Evolutionary conservation across 2,329 filamentous ascomycete species (phyloP).

Genomic region (Fusarium nygamai): DNA sequence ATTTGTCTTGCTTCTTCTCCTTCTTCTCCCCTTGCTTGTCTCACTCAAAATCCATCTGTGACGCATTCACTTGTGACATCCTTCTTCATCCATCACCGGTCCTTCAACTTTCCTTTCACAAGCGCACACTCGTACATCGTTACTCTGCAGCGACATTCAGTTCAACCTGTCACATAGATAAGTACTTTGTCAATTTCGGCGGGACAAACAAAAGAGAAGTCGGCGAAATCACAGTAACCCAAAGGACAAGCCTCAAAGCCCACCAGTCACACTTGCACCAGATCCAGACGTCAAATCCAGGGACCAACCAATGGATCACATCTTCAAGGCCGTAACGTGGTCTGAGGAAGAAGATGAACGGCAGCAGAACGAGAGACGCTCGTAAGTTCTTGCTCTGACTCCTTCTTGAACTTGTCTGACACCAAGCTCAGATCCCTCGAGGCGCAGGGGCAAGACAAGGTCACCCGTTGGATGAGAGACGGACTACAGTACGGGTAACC

Average conservation of each 20-base stretch:
- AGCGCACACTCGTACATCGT: neutral
- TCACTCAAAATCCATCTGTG: conserved; percentile 8
- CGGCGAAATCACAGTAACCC: neutral
- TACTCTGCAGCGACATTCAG: neutral
- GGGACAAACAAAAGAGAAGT: neutral
- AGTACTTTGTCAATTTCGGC: neutral
- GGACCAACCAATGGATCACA: conserved; percentile 6
- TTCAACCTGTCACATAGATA: neutral
- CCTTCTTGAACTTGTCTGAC: neutral
- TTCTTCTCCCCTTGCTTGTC: neutral
- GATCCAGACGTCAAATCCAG: neutral
- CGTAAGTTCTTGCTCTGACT: neutral
- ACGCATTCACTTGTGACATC: conserved; percentile 3
- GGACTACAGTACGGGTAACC: conserved; percentile 27
- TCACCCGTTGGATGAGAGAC: conserved; percentile 32
- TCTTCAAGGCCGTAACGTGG: conserved; percentile 16
- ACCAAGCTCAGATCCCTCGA: conserved; percentile 5
- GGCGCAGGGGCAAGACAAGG: conserved; percentile 20
- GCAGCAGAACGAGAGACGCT: neutral
- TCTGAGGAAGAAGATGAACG: conserved; percentile 2
- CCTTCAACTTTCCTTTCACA: neutral
- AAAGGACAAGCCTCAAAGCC: neutral
- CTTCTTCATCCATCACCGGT: neutral
- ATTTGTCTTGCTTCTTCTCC: conserved; percentile 1
- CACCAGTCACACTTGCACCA: neutral